phyloP scores from a whole-genome alignment of 192 early-diverging fungal species.

The Umbelopsis sp. region DNA sequence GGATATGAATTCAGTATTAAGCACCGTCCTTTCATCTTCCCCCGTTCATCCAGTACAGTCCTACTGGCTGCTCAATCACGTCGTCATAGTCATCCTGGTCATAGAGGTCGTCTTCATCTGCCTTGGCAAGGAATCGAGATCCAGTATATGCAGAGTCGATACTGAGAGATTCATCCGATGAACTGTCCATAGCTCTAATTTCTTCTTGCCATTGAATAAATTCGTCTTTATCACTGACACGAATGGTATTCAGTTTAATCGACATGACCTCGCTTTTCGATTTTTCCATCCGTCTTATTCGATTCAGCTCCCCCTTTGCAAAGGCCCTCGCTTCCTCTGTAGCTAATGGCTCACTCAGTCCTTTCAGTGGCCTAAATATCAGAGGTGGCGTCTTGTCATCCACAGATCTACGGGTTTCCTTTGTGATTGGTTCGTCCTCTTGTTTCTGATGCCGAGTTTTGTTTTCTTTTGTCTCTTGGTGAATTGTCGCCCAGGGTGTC shows the following conservation, averaged over 20 bases:
- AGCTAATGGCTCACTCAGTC: neutral
- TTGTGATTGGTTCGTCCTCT: neutral
- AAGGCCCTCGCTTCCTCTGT: neutral
- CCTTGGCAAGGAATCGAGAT: neutral
- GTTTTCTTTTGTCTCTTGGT: neutral
- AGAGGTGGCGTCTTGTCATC: neutral
- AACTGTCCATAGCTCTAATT: neutral
- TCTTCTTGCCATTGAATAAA: constrained; percentile 7
- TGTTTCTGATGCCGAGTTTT: neutral
- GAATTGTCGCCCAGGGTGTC: constrained; percentile 5
- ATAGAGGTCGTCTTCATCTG: neutral
- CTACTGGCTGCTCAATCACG: constrained; percentile 6
- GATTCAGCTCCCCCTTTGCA: neutral
- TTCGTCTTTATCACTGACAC: constrained; percentile 9
- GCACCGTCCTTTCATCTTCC: neutral
- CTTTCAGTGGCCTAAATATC: neutral
- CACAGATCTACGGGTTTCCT: too few species aligned
- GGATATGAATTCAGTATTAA: neutral
- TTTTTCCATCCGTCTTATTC: neutral
- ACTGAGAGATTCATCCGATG: neutral
- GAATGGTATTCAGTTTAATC: neutral
- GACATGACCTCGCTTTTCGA: neutral
- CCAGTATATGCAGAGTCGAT: neutral
- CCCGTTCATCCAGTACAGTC: constrained; percentile 10
- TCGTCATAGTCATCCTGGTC: constrained; percentile 17